phyloP scores from a whole-genome alignment of 345 rosid genomes.

The Raphanus sativus region DNA sequence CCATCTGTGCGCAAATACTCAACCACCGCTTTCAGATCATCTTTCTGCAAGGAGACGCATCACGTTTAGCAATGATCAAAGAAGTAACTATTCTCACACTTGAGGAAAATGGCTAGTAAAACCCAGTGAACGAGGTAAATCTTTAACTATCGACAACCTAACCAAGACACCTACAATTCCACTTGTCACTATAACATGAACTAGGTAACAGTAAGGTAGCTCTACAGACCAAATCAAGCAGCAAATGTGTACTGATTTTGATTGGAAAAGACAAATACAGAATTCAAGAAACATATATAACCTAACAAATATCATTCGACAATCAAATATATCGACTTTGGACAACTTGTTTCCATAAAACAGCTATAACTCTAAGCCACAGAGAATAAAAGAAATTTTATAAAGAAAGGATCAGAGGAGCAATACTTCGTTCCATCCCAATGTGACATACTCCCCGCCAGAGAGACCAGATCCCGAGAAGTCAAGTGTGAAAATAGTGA shows the following conservation, averaged over 20 bases:
- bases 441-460: conserved; percentile 80
- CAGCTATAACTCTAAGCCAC: background rate
- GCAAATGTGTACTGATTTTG: background rate
- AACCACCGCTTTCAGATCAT: conserved; percentile 83
- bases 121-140: too few relatives aligned
- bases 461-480: conserved; percentile 94
- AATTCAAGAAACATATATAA: too few relatives aligned
- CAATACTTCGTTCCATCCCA: conserved; percentile 89
- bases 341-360: background rate
- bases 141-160: background rate
- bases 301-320: background rate
- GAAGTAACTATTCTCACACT: background rate
- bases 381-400: too few relatives aligned
- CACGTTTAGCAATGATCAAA: background rate
- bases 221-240: background rate
- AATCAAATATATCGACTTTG: background rate
- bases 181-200: background rate
- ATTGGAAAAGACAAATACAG: too few relatives aligned
- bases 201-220: background rate
- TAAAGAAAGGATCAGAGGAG: background rate
- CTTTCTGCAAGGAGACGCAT: conserved; percentile 55
- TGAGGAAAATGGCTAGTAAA: conserved; percentile 51
- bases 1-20: conserved; percentile 82
- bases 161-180: background rate
- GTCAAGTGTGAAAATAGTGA: conserved; percentile 88